Percentiles rank a stretch among this genome's conserved stretches.
phyloP scores from a whole-genome alignment of 2,329 filamentous ascomycete species.

The Botrytis galanthina region DNA sequence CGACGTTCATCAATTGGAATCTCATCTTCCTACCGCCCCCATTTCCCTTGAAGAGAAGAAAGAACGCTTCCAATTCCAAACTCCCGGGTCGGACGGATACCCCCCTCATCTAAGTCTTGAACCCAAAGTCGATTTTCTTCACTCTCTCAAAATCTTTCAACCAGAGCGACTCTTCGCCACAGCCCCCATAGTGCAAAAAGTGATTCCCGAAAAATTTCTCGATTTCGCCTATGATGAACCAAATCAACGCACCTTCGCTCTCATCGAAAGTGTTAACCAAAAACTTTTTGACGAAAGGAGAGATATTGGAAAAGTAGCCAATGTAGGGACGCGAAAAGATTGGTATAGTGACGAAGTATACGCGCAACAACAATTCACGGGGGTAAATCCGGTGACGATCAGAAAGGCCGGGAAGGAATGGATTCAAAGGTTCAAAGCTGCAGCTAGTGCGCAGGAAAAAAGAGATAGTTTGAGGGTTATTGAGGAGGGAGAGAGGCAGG shows the following conservation, averaged over 20 bases:
- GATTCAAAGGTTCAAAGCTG: constrained; percentile 26
- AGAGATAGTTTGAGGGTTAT: constrained; percentile 21
- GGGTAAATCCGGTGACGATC: constrained; percentile 38
- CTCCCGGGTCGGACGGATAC: constrained; percentile 10
- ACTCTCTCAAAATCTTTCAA: constrained; percentile 17
- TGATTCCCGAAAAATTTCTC: constrained; percentile 11
- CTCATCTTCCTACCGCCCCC: neutral
- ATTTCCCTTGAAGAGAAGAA: neutral
- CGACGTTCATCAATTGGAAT: constrained; percentile 13
- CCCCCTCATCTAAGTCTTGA: constrained; percentile 14
- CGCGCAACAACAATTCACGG: constrained; percentile 43
- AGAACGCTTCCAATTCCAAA: constrained; percentile 17
- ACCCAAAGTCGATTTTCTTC: neutral
- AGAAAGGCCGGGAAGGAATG: constrained; percentile 24
- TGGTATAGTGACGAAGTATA: constrained; percentile 41
- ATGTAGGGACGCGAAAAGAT: constrained; percentile 25
- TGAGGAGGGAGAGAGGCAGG: constrained; percentile 10
- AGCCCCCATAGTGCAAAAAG: constrained; percentile 13
- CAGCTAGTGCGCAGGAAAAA: neutral
- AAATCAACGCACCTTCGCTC: constrained; percentile 6
- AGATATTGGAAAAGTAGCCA: constrained; percentile 14
- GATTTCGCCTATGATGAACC: constrained; percentile 16
- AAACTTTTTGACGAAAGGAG: constrained; percentile 9
- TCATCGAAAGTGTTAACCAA: constrained; percentile 8
- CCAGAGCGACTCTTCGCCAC: constrained; percentile 5